These are phyloP conservation scores for Paulownia fortunei DNA, from an alignment of 257 asterid species.

Conservation along the genomic window DNA sequence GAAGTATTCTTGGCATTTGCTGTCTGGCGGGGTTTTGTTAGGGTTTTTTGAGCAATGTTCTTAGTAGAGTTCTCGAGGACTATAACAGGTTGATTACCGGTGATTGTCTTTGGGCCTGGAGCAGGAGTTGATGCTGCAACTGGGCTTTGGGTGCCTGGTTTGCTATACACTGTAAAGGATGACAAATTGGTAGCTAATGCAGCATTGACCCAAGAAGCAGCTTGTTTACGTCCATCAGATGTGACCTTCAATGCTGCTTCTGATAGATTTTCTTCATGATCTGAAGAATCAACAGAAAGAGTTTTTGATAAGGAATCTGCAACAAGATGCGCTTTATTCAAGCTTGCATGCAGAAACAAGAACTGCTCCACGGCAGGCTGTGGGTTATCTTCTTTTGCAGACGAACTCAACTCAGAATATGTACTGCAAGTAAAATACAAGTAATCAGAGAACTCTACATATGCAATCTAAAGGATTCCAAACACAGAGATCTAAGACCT, in stretches of 20 bases:
- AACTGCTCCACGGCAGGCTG: slow-evolving; percentile 96
- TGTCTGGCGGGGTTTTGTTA: slow-evolving; percentile 54
- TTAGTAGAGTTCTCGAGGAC: slow-evolving; percentile 75
- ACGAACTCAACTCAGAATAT: slow-evolving; percentile 79
- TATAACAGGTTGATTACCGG: slow-evolving; percentile 57
- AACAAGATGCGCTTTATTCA: slow-evolving; percentile 68
- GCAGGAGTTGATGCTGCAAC: slow-evolving; percentile 39
- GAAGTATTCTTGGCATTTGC: slow-evolving; percentile 52
- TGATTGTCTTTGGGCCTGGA: slow-evolving; percentile 46
- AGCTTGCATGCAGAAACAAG: slow-evolving; percentile 65
- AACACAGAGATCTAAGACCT: not conserved
- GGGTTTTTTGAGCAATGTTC: slow-evolving; percentile 47
- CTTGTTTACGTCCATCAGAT: slow-evolving; percentile 73
- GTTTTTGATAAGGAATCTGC: slow-evolving; percentile 81
- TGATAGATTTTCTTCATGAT: slow-evolving; percentile 62
- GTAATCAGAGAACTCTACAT: slow-evolving; percentile 2
- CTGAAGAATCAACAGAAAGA: slow-evolving; percentile 46
- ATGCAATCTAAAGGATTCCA: not conserved
- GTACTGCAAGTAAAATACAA: slow-evolving; percentile 59
- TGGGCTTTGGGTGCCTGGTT: slow-evolving; percentile 50
- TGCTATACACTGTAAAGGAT: slow-evolving; percentile 67
- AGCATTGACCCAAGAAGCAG: slow-evolving; percentile 88
- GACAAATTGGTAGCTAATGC: slow-evolving; percentile 81
- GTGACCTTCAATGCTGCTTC: slow-evolving; percentile 66
- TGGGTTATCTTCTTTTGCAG: slow-evolving; percentile 87